Conservation (phyloP, 805 yeast genomes). For the Millerozyma acaciae region DNA sequence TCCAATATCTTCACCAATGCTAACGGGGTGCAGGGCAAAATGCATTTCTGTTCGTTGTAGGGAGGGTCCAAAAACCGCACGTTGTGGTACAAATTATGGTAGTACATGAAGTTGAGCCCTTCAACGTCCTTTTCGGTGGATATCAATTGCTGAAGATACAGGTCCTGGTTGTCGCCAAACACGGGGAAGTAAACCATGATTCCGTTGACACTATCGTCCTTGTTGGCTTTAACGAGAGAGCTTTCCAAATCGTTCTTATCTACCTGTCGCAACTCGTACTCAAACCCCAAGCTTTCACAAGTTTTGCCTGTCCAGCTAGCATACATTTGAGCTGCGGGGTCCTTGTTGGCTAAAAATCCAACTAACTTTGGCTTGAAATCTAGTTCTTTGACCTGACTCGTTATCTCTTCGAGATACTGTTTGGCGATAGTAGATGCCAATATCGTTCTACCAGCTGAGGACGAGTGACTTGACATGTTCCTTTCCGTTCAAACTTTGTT, state of each 20-base stretch:
- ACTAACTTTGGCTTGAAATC: slow-evolving; percentile 69
- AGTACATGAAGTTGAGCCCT: slow-evolving; percentile 85
- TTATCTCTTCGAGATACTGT: slow-evolving; percentile 70
- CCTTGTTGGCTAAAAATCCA: slow-evolving; percentile 87
- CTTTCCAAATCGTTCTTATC: slow-evolving; percentile 83
- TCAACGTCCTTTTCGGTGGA: slow-evolving; percentile 93
- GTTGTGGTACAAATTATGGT: slow-evolving; percentile 94
- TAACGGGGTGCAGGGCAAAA: slow-evolving; percentile 93
- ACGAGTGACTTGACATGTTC: slow-evolving; percentile 9
- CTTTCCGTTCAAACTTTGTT: too few species aligned
- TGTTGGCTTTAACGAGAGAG: slow-evolving; percentile 76
- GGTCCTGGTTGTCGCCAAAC: slow-evolving; percentile 92
- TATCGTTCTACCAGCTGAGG: slow-evolving; percentile 71
- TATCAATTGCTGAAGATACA: slow-evolving; percentile 90
- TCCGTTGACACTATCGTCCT: slow-evolving; percentile 73
- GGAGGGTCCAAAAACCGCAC: slow-evolving; percentile 75
- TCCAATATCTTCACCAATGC: slow-evolving; percentile 93
- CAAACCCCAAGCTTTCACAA: slow-evolving; percentile 78
- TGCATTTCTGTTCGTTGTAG: slow-evolving; percentile 66
- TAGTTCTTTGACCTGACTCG: slow-evolving; percentile 49
- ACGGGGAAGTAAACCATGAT: slow-evolving; percentile 98
- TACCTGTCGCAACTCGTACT: slow-evolving; percentile 70
- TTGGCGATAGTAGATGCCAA: slow-evolving; percentile 87
- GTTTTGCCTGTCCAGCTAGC: slow-evolving; percentile 96
- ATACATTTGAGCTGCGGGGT: slow-evolving; percentile 93